These are phyloP conservation scores for Phytopythium aichiense DNA, from an alignment of 352 stramenopile genomes.

Conservation along the genomic window DNA sequence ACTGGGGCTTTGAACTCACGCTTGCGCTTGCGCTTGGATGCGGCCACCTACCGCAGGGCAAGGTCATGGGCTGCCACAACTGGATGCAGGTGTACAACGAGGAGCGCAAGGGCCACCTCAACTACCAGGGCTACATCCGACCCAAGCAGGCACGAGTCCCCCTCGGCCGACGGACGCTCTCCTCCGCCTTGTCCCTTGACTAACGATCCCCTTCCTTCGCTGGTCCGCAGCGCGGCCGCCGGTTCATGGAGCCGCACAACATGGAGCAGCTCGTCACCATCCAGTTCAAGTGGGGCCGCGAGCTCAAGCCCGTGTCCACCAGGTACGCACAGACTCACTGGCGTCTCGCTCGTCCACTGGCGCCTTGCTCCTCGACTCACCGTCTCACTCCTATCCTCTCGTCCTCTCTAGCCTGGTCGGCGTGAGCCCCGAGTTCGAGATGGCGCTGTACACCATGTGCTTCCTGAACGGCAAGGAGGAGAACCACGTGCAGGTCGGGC, in stretches of 20 bases:
- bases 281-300: constrained; percentile 91
- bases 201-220: neutral
- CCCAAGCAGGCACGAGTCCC: constrained; percentile 44
- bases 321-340: constrained; percentile 30
- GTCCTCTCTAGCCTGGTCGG: constrained; percentile 80
- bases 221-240: constrained; percentile 37
- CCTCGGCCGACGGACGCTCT: no score
- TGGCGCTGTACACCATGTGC: constrained; percentile 95
- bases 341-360: neutral
- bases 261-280: constrained; percentile 93
- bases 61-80: constrained; percentile 95
- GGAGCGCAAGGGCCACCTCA: constrained; percentile 88
- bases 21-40: neutral
- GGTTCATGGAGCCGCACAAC: constrained; percentile 68
- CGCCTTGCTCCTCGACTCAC: neutral
- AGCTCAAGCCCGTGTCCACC: constrained; percentile 89
- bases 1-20: neutral
- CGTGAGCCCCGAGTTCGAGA: constrained; percentile 95
- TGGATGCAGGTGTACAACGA: constrained; percentile 97
- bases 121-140: constrained; percentile 94
- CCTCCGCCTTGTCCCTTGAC: neutral
- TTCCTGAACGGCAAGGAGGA: constrained; percentile 90
- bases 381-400: neutral
- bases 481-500: constrained; percentile 81
- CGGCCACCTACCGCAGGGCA: constrained; percentile 29